Evolutionary conservation across 2,329 filamentous ascomycete species (phyloP).

Genomic region (Xylariaceae sp.): DNA sequence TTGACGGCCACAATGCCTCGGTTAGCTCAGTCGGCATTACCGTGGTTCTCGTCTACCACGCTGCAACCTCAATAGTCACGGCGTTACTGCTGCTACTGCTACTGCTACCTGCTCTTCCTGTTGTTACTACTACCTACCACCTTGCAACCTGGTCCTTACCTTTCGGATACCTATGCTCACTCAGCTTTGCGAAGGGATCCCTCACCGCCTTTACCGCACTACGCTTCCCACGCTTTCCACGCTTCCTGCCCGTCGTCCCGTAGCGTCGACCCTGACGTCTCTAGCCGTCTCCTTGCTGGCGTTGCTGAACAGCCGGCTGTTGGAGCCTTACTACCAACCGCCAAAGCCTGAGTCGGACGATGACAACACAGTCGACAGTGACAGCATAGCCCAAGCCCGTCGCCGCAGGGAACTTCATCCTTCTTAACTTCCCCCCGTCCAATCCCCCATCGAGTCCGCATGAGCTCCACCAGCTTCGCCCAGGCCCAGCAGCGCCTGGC

Average conservation of each 20-base stretch:
- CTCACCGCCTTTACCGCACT: not conserved
- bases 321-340: not conserved
- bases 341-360: not conserved
- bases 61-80: not conserved
- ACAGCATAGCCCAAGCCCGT: not conserved
- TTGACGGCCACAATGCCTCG: not conserved
- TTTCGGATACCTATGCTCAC: no score
- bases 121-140: no score
- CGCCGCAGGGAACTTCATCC: not conserved
- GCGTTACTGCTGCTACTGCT: no score
- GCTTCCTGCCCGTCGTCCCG: no score
- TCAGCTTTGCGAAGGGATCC: no score
- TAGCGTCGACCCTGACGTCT: not conserved
- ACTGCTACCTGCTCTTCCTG: no score
- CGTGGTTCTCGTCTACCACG: not conserved
- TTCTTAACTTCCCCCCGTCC: not conserved
- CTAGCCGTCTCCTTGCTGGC: not conserved
- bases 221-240: no score
- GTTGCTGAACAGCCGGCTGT: not conserved
- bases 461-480: constrained; percentile 65
- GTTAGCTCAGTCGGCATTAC: not conserved
- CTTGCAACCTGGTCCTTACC: no score
- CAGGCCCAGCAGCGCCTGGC: constrained; percentile 83
- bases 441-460: constrained; percentile 22
- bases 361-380: constrained; percentile 5